Conservation (phyloP, 352 stramenopile species). For the Pythium biforme region DNA sequence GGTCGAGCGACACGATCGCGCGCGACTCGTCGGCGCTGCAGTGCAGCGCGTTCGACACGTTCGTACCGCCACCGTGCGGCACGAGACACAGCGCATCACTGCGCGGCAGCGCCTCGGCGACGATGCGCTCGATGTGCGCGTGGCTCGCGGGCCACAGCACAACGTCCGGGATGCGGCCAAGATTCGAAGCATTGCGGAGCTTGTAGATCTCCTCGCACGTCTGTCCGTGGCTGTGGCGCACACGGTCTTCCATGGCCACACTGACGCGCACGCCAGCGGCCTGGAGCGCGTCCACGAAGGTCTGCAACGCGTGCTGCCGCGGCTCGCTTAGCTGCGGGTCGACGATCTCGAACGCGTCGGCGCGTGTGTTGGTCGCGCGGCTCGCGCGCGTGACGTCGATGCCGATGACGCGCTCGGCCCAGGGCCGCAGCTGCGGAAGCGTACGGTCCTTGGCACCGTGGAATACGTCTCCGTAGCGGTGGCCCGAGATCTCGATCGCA, state of each 20-base stretch:
- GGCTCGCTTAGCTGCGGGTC: conserved; percentile 14
- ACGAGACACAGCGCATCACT: conserved; percentile 87
- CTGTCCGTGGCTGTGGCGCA: conserved; percentile 68
- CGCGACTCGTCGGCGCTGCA: conserved; percentile 69
- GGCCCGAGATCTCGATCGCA: conserved; percentile 58
- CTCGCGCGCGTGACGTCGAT: conserved; percentile 42
- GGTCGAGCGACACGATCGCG: conserved; percentile 93
- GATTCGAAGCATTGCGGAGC: conserved; percentile 40
- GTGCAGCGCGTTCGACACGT: conserved; percentile 68
- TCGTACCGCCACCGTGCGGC: conserved; percentile 94
- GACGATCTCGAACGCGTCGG: conserved; percentile 34
- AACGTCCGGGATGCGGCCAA: conserved; percentile 84
- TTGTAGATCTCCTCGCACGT: conserved; percentile 73
- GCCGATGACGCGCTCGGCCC: conserved; percentile 56
- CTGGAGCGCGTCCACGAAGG: conserved; percentile 34
- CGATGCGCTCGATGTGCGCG: conserved; percentile 79
- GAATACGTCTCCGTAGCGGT: conserved; percentile 68
- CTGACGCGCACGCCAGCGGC: conserved; percentile 36
- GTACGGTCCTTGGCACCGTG: conserved; percentile 37
- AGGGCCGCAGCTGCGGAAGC: conserved; percentile 50
- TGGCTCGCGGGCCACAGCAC: conserved; percentile 89
- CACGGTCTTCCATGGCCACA: conserved; percentile 44
- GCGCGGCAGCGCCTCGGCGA: conserved; percentile 61
- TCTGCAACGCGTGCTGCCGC: conserved; percentile 27
- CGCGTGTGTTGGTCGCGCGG: conserved; percentile 30